phyloP scores from a whole-genome alignment of 2,329 filamentous ascomycete species.

The Alternaria solani region DNA sequence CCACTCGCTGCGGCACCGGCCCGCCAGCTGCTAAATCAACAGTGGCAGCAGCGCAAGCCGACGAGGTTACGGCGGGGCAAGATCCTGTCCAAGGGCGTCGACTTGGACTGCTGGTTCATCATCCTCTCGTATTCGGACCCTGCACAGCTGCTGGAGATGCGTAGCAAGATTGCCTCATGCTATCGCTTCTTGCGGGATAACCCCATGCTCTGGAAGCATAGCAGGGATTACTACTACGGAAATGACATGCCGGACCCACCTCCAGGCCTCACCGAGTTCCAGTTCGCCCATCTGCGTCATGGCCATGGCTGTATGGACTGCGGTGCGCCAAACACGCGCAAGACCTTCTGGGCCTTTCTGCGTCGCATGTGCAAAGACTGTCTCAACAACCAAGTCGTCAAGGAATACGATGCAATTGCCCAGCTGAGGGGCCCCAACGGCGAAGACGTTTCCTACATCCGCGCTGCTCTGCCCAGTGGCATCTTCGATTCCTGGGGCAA shows the following conservation, averaged over 20 bases:
- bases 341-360: constrained; percentile 55
- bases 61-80: constrained; percentile 41
- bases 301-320: constrained; percentile 53
- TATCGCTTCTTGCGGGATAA: constrained; percentile 47
- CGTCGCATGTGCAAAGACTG: constrained; percentile 54
- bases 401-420: constrained; percentile 41
- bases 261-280: constrained; percentile 48
- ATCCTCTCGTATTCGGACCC: constrained; percentile 48
- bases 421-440: constrained; percentile 35
- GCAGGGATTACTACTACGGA: constrained; percentile 45
- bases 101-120: constrained; percentile 48
- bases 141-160: constrained; percentile 47
- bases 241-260: constrained; percentile 46
- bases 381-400: constrained; percentile 44
- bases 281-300: constrained; percentile 52
- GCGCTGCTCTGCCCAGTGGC: constrained; percentile 43
- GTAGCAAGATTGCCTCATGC: constrained; percentile 45
- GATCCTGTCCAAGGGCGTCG: constrained; percentile 36
- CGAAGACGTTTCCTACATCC: constrained; percentile 40
- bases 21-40: constrained; percentile 28
- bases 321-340: constrained; percentile 46
- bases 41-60: constrained; percentile 36
- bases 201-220: constrained; percentile 50
- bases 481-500: constrained; percentile 52
- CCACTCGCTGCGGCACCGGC: constrained; percentile 12